A percentile compares a stretch with the other conserved stretches of the same genome.
Conservation (phyloP, 2,329 filamentous ascomycete genomes). For the Diaporthe citri region DNA sequence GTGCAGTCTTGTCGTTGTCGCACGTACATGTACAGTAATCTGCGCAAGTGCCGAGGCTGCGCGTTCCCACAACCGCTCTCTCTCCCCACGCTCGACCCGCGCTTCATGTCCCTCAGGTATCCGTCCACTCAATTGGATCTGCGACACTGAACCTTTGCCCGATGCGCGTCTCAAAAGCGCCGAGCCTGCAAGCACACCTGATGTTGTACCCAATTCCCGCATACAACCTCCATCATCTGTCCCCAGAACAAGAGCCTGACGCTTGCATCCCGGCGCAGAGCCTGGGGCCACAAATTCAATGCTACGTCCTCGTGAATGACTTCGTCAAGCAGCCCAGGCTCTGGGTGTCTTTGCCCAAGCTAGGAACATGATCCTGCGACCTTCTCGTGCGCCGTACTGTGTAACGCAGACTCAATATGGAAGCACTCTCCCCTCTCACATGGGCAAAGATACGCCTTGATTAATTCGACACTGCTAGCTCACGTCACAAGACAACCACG, state of each 20-base stretch:
- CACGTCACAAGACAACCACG: conserved; percentile 15
- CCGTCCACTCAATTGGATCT: conserved; percentile 22
- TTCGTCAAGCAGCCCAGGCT: not conserved
- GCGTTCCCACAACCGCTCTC: not conserved
- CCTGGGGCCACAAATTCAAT: not conserved
- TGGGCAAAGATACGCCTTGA: not conserved
- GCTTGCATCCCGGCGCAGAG: conserved; percentile 5
- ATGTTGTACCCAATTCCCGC: conserved; percentile 13
- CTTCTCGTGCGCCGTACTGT: not conserved
- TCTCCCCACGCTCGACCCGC: conserved; percentile 18
- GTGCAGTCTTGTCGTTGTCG: conserved; percentile 8
- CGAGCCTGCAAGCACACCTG: conserved; percentile 9
- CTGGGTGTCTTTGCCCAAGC: not conserved
- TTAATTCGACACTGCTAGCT: conserved; percentile 15
- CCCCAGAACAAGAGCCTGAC: not conserved
- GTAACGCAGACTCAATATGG: conserved; percentile 1
- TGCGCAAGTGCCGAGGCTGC: conserved; percentile 21
- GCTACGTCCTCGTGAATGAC: not conserved
- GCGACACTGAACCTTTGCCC: conserved; percentile 3
- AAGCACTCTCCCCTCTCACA: not conserved
- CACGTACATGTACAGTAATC: not conserved
- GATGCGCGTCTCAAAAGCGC: conserved; percentile 6
- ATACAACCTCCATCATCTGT: conserved; percentile 8
- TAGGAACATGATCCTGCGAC: not conserved
- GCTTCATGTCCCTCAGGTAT: conserved; percentile 20